Base-by-base conservation (phyloP, 176 grass and related monocot genomes). In the Melocanna baccifera region DNA sequence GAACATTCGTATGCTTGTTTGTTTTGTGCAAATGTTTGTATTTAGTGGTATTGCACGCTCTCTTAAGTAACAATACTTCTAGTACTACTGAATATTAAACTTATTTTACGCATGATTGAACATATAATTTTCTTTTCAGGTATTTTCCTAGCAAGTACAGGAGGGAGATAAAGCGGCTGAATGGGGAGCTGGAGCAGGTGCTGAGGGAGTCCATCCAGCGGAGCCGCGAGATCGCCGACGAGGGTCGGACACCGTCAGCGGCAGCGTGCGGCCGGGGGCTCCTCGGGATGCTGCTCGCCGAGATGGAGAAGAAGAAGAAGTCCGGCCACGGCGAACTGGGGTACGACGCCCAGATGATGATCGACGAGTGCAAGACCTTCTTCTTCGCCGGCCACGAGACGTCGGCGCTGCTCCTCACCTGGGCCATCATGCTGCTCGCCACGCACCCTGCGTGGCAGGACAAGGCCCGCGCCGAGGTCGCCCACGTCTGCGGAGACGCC, bases 281-380 rank as follows among this genome's bases (percentile, higher is more conserved):
- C 2, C 91, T 98, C 16, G 91, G 85, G 0, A 90, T 89, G 84
- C 91, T 98, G 57, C 66, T 98, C 0, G 76, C 63, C 6, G 92
- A 94, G 77, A 73, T 52, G 79, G 85, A 95, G 47, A 92, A 85
- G 92, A 91, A 89, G 9, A 62, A 89, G 8, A n/a, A 20, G 56
- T 2, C 9, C 25, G 48, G 50, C 30, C 6, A 19, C 22, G 57
- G 36, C 20, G 83, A 71, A 23, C 75, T 56, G 15, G 85, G 90
- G 65, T 98, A 95, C 88, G 92, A 86, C 67, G 72, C 90, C 12
- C 61, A 95, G 82, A 73, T 79, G 77, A 89, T 98, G 57, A 85
- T 95, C 13, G 96, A 98, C 69, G 96, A 98, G 83, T 98, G 96
- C 87, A 98, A 98, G 89, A 98, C 96, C 19, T 98, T 98, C 92